Base-by-base conservation (phyloP, 108 stramenopile species). In the Epipyxis sp. region DNA sequence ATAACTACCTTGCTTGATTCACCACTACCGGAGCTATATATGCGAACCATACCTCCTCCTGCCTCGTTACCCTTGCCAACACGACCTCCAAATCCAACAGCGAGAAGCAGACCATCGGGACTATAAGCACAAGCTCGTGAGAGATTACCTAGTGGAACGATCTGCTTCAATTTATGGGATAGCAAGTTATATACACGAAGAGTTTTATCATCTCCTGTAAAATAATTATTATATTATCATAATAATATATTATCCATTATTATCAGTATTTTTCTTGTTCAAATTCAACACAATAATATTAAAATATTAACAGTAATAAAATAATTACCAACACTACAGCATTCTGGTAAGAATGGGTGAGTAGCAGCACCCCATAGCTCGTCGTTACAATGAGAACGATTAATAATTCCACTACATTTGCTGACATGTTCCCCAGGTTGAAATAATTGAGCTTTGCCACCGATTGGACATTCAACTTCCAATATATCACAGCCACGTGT, bases 281-380 rank as follows among this genome's bases (percentile, higher is more conserved):
- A n/a, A n/a, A n/a, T n/a, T n/a, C n/a, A n/a, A n/a, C n/a, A n/a
- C n/a, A n/a, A n/a, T n/a, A n/a, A n/a, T n/a, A n/a, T n/a, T n/a
- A n/a, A n/a, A n/a, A n/a, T n/a, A n/a, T n/a, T n/a, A n/a, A n/a
- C n/a, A n/a, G n/a, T n/a, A n/a, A n/a, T n/a, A n/a, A n/a, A n/a
- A n/a, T n/a, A n/a, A n/a, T n/a, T n/a, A n/a, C n/a, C 71, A 42
- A 74, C 71, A 46, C 41, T 74, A 34, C 46, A 54, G 34, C 10
- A 74, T 42, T 74, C 32, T 42, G 71, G 71, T 13, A 46, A 42
- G 3, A 39, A 6, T 29, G 71, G 71, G 34, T 45, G 83, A 27
- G 80, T 3, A 1, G 85, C 82, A 44, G 81, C 59, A 44, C 84
- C 87, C 87, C 82, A 83, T 20, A 84, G 1, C 59, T 83, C 82